A percentile compares a stretch with the other conserved stretches of the same genome.
Evolutionary conservation across 1,139 yeast species (phyloP).

Genomic region (Hanseniaspora gamundiae): DNA sequence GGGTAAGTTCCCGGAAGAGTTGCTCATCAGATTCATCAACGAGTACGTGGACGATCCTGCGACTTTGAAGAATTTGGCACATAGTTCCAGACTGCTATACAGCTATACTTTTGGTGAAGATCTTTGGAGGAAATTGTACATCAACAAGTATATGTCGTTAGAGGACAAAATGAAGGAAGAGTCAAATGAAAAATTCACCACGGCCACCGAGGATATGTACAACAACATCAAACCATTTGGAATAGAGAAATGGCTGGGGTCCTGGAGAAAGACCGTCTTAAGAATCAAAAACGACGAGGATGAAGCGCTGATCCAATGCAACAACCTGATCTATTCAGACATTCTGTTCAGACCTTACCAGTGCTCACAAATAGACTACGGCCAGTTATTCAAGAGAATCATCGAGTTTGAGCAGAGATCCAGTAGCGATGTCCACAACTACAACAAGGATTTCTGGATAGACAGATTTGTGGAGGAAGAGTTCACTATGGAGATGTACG

Average conservation of each 20-base stretch:
- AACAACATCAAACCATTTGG: conserved; percentile 18
- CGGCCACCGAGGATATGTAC: background rate
- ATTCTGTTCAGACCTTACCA: conserved; percentile 66
- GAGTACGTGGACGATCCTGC: conserved; percentile 32
- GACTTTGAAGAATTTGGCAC: conserved; percentile 40
- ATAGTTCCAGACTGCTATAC: conserved; percentile 53
- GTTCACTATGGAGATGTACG: conserved; percentile 36
- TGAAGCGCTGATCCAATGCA: conserved; percentile 33
- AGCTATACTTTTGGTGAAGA: conserved; percentile 68
- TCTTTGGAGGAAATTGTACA: conserved; percentile 54
- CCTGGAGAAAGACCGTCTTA: conserved; percentile 61
- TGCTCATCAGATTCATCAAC: conserved; percentile 34
- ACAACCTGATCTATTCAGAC: conserved; percentile 42
- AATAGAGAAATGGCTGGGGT: conserved; percentile 48
- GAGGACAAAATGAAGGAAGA: conserved; percentile 13
- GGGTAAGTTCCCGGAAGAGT: conserved; percentile 44
- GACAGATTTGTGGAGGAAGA: conserved; percentile 33
- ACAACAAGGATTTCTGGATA: conserved; percentile 22
- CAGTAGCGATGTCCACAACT: conserved; percentile 13
- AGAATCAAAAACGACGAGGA: conserved; percentile 23
- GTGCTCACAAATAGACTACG: conserved; percentile 59
- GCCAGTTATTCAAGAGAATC: conserved; percentile 33
- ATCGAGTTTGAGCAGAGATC: conserved; percentile 35
- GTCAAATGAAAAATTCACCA: conserved; percentile 4
- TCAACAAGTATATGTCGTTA: conserved; percentile 21